Percentiles rank a stretch among this genome's conserved stretches.
These are phyloP conservation scores for Sporothrix mexicana DNA, from an alignment of 2,329 filamentous ascomycete genomes.

Conservation along the genomic window DNA sequence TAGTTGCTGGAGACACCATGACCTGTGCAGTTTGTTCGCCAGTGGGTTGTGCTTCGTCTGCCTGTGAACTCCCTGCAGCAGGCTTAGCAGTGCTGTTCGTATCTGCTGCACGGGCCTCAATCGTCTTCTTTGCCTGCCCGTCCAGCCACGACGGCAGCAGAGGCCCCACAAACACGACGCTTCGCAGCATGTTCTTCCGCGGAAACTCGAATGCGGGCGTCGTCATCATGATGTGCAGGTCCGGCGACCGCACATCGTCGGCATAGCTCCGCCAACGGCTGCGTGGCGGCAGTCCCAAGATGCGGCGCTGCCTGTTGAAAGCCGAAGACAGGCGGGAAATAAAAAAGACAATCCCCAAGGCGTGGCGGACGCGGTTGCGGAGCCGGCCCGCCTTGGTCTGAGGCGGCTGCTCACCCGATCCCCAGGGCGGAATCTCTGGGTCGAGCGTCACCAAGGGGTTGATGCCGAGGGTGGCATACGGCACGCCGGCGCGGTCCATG, in stretches of 20 bases:
- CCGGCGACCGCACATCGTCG: conserved; percentile 44
- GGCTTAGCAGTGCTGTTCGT: too few species aligned
- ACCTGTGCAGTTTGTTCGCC: neutral
- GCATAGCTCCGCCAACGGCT: conserved; percentile 45
- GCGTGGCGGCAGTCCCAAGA: conserved; percentile 42
- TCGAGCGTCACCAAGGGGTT: conserved; percentile 44
- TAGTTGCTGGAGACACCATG: neutral
- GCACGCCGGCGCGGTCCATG: conserved; percentile 38
- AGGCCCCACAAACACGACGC: conserved; percentile 36
- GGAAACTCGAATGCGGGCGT: conserved; percentile 39
- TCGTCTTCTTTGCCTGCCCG: neutral
- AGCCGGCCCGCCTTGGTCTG: conserved; percentile 40
- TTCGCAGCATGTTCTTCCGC: conserved; percentile 32
- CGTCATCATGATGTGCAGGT: conserved; percentile 47
- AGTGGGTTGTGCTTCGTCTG: neutral
- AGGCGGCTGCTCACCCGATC: conserved; percentile 42
- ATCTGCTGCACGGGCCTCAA: too few species aligned
- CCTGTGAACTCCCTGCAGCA: neutral
- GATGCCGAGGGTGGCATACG: conserved; percentile 49
- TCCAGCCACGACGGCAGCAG: conserved; percentile 26
- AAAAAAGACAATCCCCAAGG: conserved; percentile 33
- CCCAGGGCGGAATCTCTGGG: conserved; percentile 45
- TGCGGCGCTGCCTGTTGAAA: conserved; percentile 44
- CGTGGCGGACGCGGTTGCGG: conserved; percentile 42
- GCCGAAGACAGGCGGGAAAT: conserved; percentile 40